Evolutionary conservation across 805 yeast species (phyloP).

Genomic region (Wickerhamomyces canadensis): DNA sequence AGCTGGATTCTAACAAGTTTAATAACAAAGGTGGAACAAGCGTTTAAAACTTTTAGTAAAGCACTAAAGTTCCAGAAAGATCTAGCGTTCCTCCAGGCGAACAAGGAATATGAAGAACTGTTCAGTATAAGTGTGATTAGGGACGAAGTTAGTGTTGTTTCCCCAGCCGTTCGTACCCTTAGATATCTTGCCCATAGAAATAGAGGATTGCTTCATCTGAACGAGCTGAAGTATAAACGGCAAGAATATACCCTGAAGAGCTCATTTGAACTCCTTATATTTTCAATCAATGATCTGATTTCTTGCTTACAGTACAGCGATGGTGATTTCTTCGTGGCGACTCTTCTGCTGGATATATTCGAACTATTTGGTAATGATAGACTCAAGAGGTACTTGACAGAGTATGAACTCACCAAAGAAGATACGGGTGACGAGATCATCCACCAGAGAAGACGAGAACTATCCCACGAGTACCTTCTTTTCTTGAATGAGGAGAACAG

Average conservation of each 20-base stretch:
- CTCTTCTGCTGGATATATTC: conserved; percentile 46
- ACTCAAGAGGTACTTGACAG: conserved; percentile 51
- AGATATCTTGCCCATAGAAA: conserved; percentile 78
- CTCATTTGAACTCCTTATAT: conserved; percentile 15
- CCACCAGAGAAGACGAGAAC: conserved; percentile 19
- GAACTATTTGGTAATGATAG: conserved; percentile 41
- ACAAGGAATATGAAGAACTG: conserved; percentile 49
- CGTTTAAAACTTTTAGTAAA: conserved; percentile 64
- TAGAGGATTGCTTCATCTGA: conserved; percentile 65
- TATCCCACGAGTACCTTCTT: conserved; percentile 5
- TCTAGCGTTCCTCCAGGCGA: conserved; percentile 43
- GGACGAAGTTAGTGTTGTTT: conserved; percentile 35
- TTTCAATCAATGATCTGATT: conserved; percentile 52
- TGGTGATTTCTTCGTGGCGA: conserved; percentile 53
- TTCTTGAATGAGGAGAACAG: conserved; percentile 10
- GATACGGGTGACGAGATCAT: conserved; percentile 35
- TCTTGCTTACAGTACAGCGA: conserved; percentile 63
- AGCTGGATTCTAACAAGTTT: too few relatives aligned
- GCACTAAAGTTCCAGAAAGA: conserved; percentile 63
- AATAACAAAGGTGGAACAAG: conserved; percentile 53
- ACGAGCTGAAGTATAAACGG: conserved; percentile 21
- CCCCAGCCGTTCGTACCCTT: conserved; percentile 69
- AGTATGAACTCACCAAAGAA: conserved; percentile 46
- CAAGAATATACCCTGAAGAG: background rate
- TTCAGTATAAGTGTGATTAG: conserved; percentile 65